Conservation (phyloP, 2,329 filamentous ascomycete genomes). For the Neocatenulostroma microsporum region DNA sequence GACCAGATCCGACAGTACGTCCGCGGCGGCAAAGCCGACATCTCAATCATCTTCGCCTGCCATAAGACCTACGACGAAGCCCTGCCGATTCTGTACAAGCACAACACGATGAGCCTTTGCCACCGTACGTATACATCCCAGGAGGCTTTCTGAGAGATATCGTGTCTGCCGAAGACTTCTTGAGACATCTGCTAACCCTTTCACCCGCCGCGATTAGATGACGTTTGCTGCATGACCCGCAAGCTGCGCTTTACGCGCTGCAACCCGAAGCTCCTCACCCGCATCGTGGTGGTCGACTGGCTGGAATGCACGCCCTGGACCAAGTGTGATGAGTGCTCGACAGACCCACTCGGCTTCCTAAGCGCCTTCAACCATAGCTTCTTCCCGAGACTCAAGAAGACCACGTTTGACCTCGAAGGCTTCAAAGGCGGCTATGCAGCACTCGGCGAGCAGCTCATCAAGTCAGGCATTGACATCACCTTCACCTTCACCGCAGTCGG, state of each 20-base stretch:
- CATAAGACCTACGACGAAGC: conserved; percentile 2
- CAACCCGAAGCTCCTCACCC: not conserved
- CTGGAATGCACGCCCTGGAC: conserved; percentile 6
- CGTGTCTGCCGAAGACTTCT: too few species aligned
- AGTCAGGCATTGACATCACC: not conserved
- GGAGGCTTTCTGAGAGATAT: too few species aligned
- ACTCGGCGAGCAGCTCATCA: conserved; percentile 2
- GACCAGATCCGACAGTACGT: conserved; percentile 4
- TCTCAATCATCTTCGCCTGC: conserved; percentile 5
- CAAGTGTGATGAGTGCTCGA: not conserved
- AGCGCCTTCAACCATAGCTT: not conserved
- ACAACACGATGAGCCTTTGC: conserved; percentile 5
- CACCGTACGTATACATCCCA: too few species aligned
- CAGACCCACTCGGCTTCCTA: not conserved
- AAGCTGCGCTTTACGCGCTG: conserved; percentile 1
- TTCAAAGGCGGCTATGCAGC: conserved; percentile 5
- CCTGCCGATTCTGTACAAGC: conserved; percentile 4
- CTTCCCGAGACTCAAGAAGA: conserved; percentile 3
- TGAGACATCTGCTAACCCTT: too few species aligned
- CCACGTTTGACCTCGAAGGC: conserved; percentile 3
- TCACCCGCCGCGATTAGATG: too few species aligned
- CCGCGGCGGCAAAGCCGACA: conserved; percentile 2
- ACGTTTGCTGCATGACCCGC: not conserved
- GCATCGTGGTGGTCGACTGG: conserved; percentile 3
- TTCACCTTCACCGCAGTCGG: conserved; percentile 2